Evolutionary conservation across 768 basidiomycete species (phyloP).

Genomic region (Dictyophora rubrovolvata): DNA sequence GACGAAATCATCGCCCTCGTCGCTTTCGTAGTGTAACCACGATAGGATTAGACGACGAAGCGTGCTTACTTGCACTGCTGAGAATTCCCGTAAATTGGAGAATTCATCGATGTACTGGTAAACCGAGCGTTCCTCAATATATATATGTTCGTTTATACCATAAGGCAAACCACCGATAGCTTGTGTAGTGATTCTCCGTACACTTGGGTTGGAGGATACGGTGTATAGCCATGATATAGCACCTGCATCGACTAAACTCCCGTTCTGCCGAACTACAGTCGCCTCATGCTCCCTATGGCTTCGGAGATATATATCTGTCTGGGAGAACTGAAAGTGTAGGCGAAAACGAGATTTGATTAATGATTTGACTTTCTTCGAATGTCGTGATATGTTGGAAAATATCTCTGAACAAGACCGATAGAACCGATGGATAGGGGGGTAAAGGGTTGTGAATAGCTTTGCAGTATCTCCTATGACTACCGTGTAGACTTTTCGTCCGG

Average conservation of each 20-base stretch:
- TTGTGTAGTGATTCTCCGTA: background rate
- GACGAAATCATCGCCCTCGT: background rate
- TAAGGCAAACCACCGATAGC: background rate
- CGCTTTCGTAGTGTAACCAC: background rate
- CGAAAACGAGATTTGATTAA: background rate
- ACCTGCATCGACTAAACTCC: background rate
- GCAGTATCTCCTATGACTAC: background rate
- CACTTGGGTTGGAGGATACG: background rate
- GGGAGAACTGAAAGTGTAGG: background rate
- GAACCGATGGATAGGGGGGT: background rate
- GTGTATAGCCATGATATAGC: background rate
- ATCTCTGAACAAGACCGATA: background rate
- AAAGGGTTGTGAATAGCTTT: background rate
- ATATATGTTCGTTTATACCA: background rate
- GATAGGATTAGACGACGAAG: background rate
- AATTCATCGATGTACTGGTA: background rate
- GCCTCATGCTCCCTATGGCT: background rate
- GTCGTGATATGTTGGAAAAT: background rate
- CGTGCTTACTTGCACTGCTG: background rate
- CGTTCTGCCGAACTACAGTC: background rate
- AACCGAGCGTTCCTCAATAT: background rate
- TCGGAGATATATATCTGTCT: background rate
- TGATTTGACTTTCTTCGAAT: background rate
- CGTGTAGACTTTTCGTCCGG: background rate
- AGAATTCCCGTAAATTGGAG: background rate